Evolutionary conservation across 2,329 filamentous ascomycete species (phyloP).

Genomic region (Alternaria arborescens): DNA sequence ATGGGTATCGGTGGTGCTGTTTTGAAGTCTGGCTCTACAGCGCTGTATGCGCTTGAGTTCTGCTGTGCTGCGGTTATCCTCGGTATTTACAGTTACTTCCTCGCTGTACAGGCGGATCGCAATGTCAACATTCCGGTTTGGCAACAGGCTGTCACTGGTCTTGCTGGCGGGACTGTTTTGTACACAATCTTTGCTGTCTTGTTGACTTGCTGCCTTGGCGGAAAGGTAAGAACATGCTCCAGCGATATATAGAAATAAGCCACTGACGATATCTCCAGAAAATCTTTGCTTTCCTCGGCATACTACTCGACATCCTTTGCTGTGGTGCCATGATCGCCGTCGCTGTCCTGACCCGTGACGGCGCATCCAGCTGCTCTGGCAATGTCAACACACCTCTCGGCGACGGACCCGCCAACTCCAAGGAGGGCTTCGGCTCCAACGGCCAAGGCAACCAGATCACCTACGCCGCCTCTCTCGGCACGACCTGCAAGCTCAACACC

Average conservation of each 20-base stretch:
- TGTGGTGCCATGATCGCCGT: slow-evolving; percentile 82
- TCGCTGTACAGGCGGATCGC: slow-evolving; percentile 75
- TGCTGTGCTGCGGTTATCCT: slow-evolving; percentile 76
- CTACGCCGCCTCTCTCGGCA: slow-evolving; percentile 58
- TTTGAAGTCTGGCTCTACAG: slow-evolving; percentile 74
- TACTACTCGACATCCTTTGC: slow-evolving; percentile 81
- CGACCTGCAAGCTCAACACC: slow-evolving; percentile 78
- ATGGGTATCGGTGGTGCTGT: slow-evolving; percentile 70
- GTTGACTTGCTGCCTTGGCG: slow-evolving; percentile 81
- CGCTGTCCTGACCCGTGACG: slow-evolving; percentile 75
- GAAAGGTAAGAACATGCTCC: slow-evolving; percentile 58
- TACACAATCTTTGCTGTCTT: slow-evolving; percentile 78
- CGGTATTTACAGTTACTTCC: slow-evolving; percentile 81
- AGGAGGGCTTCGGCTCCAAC: slow-evolving; percentile 60
- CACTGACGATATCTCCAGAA: slow-evolving; percentile 11
- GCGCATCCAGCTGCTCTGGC: slow-evolving; percentile 71
- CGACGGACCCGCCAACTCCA: slow-evolving; percentile 62
- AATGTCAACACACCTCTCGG: slow-evolving; percentile 74
- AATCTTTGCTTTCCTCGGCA: slow-evolving; percentile 75
- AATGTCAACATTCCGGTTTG: slow-evolving; percentile 68
- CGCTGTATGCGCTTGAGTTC: slow-evolving; percentile 78
- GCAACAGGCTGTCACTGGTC: slow-evolving; percentile 74
- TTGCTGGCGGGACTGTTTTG: slow-evolving; percentile 76
- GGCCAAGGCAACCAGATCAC: slow-evolving; percentile 52
- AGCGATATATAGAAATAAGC: too few species aligned